Base-by-base conservation (phyloP, 75 land plant species). In the Cupressus sempervirens region DNA sequence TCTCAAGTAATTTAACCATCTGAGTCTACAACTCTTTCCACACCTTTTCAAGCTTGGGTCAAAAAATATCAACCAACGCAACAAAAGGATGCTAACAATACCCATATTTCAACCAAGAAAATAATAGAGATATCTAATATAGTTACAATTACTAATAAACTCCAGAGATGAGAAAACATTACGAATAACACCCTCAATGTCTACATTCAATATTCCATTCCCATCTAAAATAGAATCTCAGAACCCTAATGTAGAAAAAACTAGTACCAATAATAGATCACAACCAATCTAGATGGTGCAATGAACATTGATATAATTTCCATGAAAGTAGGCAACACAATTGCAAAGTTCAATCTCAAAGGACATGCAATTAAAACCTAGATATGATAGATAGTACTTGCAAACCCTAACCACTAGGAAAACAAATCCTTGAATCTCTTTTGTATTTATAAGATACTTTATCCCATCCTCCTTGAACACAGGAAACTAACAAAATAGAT, bases 11-110 rank as follows among this genome's bases (percentile, higher is more conserved):
- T 94, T 94, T 73, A 94, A 46, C 95, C 95, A 94, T 86, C 95
- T 91, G 26, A 93, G 92, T 76, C 95, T 93, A 88, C 95, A 94
- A 81, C 95, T 94, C 80, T 94, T 94, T 80, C 95, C 95, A 85
- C 95, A 94, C 54, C 95, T 90, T 85, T 94, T 91, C 26, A 94
- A 86, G n/a, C 95, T 94, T 94, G 76, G 14, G 53, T 26, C 18
- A 82, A 70, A 82, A 4, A 85, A 2, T 32, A 79, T 43, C 50
- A 50, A 79, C 45, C 32, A 45, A 6, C 45, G 12, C 50, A 79
- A 79, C 16, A 43, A 45, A 45, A 29, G 8, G 4, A n/a, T n/a
- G 0, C n/a, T 79, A 38, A 38, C 10, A n/a, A 8, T 43, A 48
- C 29, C 29, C 11, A 45, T 23, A 12, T 79, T 26, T 20, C n/a